Percentiles rank a stretch among this genome's conserved stretches.
phyloP scores from a whole-genome alignment of 306 rosid genomes.

The Lupinus albus region DNA sequence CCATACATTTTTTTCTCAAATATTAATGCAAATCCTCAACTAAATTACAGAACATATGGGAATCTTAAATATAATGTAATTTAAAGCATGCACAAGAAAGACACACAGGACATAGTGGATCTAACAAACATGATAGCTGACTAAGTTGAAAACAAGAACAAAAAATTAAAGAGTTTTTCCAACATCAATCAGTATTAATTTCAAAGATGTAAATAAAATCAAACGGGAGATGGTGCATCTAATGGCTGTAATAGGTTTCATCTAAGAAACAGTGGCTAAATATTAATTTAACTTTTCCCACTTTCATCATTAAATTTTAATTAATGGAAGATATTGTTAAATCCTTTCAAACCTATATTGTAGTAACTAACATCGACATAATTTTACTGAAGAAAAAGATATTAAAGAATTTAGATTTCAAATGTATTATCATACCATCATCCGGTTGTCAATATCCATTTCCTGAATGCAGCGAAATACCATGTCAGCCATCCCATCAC shows the following conservation, averaged over 20 bases:
- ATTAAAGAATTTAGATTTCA: slow-evolving; percentile 26
- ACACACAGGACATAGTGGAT: too few species aligned
- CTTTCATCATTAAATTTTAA: slow-evolving; percentile 19
- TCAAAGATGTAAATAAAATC: too few species aligned
- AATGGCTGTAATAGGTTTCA: slow-evolving; percentile 30
- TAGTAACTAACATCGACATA: not conserved
- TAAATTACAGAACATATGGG: too few species aligned
- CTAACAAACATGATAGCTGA: too few species aligned
- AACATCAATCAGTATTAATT: too few species aligned
- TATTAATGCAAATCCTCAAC: too few species aligned
- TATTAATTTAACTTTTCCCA: slow-evolving; percentile 14
- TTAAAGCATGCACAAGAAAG: too few species aligned
- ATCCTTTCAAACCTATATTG: slow-evolving; percentile 26
- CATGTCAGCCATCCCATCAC: slow-evolving; percentile 99
- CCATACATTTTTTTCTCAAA: too few species aligned
- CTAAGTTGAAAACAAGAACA: too few species aligned
- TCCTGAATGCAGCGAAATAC: slow-evolving; percentile 98
- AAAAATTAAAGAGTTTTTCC: too few species aligned
- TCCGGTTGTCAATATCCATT: slow-evolving; percentile 98
- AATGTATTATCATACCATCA: slow-evolving; percentile 68
- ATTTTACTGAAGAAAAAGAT: slow-evolving; percentile 19
- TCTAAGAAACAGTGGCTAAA: slow-evolving; percentile 23
- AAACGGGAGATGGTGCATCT: too few species aligned
- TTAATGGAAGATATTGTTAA: slow-evolving; percentile 9
- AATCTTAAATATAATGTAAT: too few species aligned